Percentiles rank a stretch among this genome's conserved stretches.
Evolutionary conservation across 2,329 filamentous ascomycete genomes (phyloP).

Genomic region (Nemania serpens): DNA sequence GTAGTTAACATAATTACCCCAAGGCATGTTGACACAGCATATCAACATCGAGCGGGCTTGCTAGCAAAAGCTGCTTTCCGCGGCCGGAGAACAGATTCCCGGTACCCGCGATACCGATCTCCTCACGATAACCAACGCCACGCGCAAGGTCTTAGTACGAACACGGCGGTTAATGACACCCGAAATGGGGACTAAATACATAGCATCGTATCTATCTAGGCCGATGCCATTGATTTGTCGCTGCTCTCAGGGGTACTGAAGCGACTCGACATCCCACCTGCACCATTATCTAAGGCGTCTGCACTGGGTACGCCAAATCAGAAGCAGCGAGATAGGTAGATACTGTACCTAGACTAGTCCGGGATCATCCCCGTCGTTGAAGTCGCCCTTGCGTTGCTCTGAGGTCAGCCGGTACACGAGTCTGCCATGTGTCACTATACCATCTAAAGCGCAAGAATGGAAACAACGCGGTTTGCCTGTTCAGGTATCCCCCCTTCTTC

Average conservation of each 20-base stretch:
- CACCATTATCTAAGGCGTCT: no score
- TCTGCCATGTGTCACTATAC: neutral
- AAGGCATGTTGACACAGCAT: neutral
- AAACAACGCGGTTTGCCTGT: slow-evolving; percentile 3
- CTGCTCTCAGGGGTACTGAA: no score
- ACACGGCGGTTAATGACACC: slow-evolving; percentile 7
- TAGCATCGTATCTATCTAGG: neutral
- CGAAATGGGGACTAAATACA: neutral
- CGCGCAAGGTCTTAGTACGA: neutral
- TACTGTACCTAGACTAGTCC: no score
- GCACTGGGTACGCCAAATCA: no score
- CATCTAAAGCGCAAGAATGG: neutral
- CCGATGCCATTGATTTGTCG: no score
- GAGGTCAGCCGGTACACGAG: neutral
- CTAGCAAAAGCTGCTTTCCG: neutral
- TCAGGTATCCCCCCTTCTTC: slow-evolving; percentile 4
- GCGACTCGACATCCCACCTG: no score
- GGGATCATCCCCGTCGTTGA: no score
- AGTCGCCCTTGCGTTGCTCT: neutral
- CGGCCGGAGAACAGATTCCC: neutral
- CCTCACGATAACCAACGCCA: neutral
- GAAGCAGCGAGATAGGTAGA: no score
- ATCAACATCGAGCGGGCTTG: neutral
- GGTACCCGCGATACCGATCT: neutral
- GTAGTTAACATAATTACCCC: no score